Base-by-base conservation (phyloP, 768 basidiomycete genomes). In the Pleurotus tuoliensis region DNA sequence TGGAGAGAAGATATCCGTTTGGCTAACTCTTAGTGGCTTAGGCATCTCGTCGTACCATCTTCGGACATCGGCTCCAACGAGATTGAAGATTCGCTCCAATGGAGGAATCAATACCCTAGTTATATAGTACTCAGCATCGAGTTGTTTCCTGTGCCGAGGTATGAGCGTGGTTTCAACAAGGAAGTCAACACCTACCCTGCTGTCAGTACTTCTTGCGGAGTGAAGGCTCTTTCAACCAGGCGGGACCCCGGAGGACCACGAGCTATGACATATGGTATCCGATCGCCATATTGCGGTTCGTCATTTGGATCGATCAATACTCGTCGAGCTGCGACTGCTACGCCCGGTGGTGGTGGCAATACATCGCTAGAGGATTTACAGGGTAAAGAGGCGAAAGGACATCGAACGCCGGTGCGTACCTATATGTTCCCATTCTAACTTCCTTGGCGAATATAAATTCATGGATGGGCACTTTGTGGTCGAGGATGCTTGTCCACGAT, bases 391-490 rank as follows among this genome's bases (percentile, higher is more conserved):
- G 30, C 30, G 8, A 34, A 34, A 34, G 11, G 30, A 11, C 8
- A 34, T 34, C 30, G 30, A 34, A 34, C 11, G 11, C 30, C 11
- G 30, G 30, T 34, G 61, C 73, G 49, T 52, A 90, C 94, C 90
- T 94, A 66, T 98, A 98, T 0, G 89, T 91, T 11, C 97, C 97
- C 79, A 98, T 80, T 63, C 75, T 87, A 25, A 98, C 94, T 70
- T 95, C 92, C 66, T 96, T 96, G 0, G 96, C 87, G 61, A 98
- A 94, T 37, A 94, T 88, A 64, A 97, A 97, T 67, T 98, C 95
- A 62, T 95, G 90, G n/a, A 92, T 72, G 2, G 92, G 88, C 2
- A 83, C 86, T 61, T 81, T 86, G 58, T 91, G 86, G 56, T 92
- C 86, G 45, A 94, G 68, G 41, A 99, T 79, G 66, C 89, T 91